These are phyloP conservation scores for Kluyveromyces marxianus DNA, from an alignment of 1,139 yeast species.

Conservation along the genomic window DNA sequence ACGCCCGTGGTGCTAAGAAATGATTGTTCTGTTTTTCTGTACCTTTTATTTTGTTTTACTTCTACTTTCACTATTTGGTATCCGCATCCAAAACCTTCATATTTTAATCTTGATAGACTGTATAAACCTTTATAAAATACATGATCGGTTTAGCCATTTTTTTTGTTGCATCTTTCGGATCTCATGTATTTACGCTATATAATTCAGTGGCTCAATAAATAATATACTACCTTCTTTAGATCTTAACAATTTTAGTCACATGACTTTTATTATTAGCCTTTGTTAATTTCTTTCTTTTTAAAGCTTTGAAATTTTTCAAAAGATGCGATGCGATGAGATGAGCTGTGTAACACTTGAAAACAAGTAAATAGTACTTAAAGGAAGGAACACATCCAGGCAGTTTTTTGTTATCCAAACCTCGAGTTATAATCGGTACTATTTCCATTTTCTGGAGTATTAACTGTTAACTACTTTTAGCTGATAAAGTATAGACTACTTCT, in stretches of 20 bases:
- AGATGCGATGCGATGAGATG: conserved; percentile 5
- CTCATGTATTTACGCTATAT: too few relatives aligned
- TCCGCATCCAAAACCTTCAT: neutral
- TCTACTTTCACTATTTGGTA: neutral
- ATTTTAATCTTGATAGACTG: conserved; percentile 2
- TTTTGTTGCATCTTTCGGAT: too few relatives aligned
- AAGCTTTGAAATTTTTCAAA: conserved; percentile 1
- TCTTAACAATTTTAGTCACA: neutral
- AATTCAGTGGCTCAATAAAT: too few relatives aligned
- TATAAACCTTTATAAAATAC: neutral
- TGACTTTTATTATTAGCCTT: neutral
- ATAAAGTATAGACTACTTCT: too few relatives aligned
- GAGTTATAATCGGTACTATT: too few relatives aligned
- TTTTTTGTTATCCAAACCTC: too few relatives aligned
- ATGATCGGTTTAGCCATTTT: neutral
- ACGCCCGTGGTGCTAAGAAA: conserved; percentile 10
- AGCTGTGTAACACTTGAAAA: too few relatives aligned
- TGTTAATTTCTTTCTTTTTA: neutral
- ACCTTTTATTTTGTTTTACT: neutral
- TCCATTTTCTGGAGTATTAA: too few relatives aligned
- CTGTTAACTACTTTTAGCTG: too few relatives aligned
- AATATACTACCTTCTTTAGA: too few relatives aligned
- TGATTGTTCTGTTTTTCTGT: neutral
- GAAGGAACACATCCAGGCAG: too few relatives aligned
- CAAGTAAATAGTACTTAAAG: too few relatives aligned